Percentiles rank a stretch among this genome's conserved stretches.
phyloP scores from a whole-genome alignment of 2,329 filamentous ascomycete species.

The Whalleya microplaca region DNA sequence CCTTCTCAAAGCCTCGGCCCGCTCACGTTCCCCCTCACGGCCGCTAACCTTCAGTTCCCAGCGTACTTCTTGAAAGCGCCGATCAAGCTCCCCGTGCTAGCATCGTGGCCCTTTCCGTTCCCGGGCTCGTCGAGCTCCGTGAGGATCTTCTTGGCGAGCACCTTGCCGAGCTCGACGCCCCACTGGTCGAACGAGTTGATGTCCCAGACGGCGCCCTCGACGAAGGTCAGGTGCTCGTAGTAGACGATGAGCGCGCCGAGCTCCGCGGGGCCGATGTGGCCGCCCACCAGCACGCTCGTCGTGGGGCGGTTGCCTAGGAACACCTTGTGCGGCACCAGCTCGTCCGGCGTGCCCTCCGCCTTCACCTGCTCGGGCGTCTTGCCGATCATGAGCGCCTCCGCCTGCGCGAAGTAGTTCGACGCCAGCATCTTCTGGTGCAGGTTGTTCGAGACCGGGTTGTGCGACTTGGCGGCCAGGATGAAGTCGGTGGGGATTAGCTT shows the following conservation, averaged over 20 bases:
- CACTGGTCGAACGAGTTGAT: constrained; percentile 99
- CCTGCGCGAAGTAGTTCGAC: constrained; percentile 89
- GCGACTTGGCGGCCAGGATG: constrained; percentile 92
- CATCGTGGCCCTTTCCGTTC: constrained; percentile 75
- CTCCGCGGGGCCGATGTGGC: constrained; percentile 91
- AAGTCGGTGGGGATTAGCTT: constrained; percentile 99
- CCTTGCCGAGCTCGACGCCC: constrained; percentile 98
- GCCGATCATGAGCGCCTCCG: constrained; percentile 88
- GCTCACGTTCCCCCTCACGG: too few relatives aligned
- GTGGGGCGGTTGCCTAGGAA: constrained; percentile 98
- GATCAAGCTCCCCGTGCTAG: constrained; percentile 86
- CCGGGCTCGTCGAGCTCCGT: constrained; percentile 81
- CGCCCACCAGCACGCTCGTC: constrained; percentile 86
- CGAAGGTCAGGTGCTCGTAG: constrained; percentile 98
- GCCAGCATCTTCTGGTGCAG: constrained; percentile 96
- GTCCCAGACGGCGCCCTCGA: constrained; percentile 97
- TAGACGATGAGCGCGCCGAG: constrained; percentile 96
- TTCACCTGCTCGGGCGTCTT: constrained; percentile 82
- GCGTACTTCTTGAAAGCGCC: constrained; percentile 84
- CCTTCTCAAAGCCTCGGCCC: too few relatives aligned
- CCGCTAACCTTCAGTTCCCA: constrained; percentile 46
- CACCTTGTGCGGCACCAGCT: constrained; percentile 95
- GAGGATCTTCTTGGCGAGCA: constrained; percentile 89
- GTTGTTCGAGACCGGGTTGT: constrained; percentile 92
- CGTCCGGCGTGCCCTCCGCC: constrained; percentile 72